Evolutionary conservation across 345 rosid genomes (phyloP), one percentile per base, ranked within the genome.

Genomic region (Excoecaria cochinchinensis): DNA sequence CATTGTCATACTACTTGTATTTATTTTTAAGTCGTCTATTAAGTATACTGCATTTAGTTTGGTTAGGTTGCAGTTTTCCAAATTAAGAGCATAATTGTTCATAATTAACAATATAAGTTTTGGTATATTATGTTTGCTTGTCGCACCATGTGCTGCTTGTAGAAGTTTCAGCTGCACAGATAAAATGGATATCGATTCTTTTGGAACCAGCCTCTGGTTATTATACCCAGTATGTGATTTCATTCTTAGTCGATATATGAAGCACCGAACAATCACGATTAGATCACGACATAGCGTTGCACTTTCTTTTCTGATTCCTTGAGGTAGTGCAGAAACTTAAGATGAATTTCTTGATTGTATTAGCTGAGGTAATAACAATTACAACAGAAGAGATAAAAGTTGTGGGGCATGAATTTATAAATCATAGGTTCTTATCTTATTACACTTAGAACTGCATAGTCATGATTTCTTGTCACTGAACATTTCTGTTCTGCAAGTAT

Each of bases 1-100:
- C 38, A 63, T 71, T 75, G 42, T 74, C n/a, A n/a, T 71, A 10
- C 21, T 70, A 69, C 40, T 58, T 78, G 80, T 76, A 39, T 78
- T 76, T 76, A 65, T 57, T 67, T 19, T 57, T 39, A 13, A 67
- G 17, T 47, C 71, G 48, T 63, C 72, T 55, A 9, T 58, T 60
- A 48, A 72, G 68, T 76, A 36, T 70, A 60, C 60, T 31, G 12
- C 19, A 56, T 22, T 44, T 56, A 84, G 72, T 69, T 62, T 67
- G 76, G 63, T 70, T 82, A 77, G 78, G 39, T 72, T 70, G 47
- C 72, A 61, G 42, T 22, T 66, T 64, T 48, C 57, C 42, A 69
- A 22, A 65, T 71, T 72, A 25, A 42, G 40, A 42, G 58, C 72
- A 55, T 59, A 16, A n/a, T 48, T 67, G 74, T 76, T 76, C 74